These are phyloP conservation scores for Clavispora phyllophila DNA, from an alignment of 805 yeast species.

Conservation along the genomic window DNA sequence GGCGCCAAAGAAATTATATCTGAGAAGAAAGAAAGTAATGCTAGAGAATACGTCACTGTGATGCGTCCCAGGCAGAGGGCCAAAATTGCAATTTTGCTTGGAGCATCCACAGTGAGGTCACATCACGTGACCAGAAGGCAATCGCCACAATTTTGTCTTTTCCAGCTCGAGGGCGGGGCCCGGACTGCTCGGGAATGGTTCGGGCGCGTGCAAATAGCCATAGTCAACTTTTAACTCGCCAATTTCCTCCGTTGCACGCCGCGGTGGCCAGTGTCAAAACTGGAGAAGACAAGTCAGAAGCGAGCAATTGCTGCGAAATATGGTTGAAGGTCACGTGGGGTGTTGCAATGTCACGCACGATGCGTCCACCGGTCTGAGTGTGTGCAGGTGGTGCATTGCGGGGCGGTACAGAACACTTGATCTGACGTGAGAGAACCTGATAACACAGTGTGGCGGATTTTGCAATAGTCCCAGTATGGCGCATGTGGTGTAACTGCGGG, in stretches of 20 bases:
- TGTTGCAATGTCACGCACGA: conserved; percentile 18
- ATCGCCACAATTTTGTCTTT: too few species aligned
- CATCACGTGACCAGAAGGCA: conserved; percentile 26
- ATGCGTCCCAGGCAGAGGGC: too few species aligned
- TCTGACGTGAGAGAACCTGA: too few species aligned
- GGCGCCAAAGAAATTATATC: neutral
- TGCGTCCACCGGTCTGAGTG: neutral
- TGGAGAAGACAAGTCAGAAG: neutral
- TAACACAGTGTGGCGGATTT: too few species aligned
- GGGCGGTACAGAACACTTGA: neutral
- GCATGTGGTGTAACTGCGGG: too few species aligned
- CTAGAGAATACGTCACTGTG: neutral
- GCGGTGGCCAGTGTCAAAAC: neutral
- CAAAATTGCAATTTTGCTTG: neutral
- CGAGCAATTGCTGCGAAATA: conserved; percentile 14
- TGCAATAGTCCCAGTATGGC: too few species aligned
- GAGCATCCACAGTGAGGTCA: conserved; percentile 20
- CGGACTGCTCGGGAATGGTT: too few species aligned
- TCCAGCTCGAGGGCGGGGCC: too few species aligned
- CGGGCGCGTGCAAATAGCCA: too few species aligned
- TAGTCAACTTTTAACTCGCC: too few species aligned
- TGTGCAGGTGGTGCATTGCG: neutral
- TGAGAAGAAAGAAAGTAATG: neutral
- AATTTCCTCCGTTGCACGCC: neutral
- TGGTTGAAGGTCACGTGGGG: conserved; percentile 21